Base-by-base conservation (phyloP, 2,329 filamentous ascomycete genomes). In the Aspergillus sp. region DNA sequence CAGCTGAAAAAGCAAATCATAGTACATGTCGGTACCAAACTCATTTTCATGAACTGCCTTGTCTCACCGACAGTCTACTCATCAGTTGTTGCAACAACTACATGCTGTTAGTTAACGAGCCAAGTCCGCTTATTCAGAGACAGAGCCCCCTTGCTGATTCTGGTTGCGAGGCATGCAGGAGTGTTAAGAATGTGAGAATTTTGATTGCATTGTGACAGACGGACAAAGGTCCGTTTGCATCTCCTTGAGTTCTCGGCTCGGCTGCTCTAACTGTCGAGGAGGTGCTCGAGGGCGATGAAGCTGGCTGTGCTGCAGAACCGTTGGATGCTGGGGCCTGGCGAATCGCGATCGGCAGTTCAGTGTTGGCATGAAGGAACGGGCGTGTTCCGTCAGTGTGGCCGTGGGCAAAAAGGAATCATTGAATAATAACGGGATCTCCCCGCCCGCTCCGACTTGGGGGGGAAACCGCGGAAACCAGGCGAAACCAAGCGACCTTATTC, bases 351-450 rank as follows among this genome's bases (percentile, higher is more conserved):
- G 9, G 9, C 27, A 31, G 27, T 8, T 31, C 27, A 8, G 11
- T 31, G 27, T 31, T 31, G 27, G 27, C 27, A 31, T 31, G 27
- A 9, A 9, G 27, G 27, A 9, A 3, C 27, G 27, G 8, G 27
- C 27, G 4, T 21, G 39, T n/a, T 37, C 35, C 15, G 35, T 37
- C 35, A 37, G 35, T 37, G 35, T 37, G 35, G 12, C 14, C 14
- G 24, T 23, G 19, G 8, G 23, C n/a, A 17, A 31, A 46, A 24
- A 17, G 14, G 19, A 31, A n/a, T 17, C 14, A n/a, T 15, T 9
- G 23, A 27, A 24, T 21, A 21, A 37, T 52, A 31, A 15, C 57
- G 59, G 59, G 59, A 59, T 59, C 59, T 52, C 43, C 56, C 56
- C 57, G 57, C 47, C 59, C 54, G 57, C 33, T 27, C 53, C 21